These are phyloP conservation scores for Orobanche coerulescens DNA, from an alignment of 257 asterid genomes.

Conservation along the genomic window DNA sequence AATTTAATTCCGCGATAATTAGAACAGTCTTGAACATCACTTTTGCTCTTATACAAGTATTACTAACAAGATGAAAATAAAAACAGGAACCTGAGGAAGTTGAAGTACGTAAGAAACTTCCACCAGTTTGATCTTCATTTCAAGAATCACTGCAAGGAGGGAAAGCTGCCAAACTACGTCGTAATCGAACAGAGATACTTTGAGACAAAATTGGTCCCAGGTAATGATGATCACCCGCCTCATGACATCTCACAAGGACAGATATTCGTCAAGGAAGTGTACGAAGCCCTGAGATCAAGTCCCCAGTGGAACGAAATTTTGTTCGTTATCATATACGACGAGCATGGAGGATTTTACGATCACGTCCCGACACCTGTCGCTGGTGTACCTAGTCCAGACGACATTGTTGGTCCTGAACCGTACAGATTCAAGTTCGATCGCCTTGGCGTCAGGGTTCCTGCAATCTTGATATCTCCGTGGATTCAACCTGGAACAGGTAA, in stretches of 20 bases:
- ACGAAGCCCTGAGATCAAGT: constrained; percentile 56
- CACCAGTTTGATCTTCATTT: constrained; percentile 52
- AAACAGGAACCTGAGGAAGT: constrained; percentile 51
- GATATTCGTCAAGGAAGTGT: constrained; percentile 46
- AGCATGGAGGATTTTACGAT: constrained; percentile 74
- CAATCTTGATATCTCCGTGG: constrained; percentile 64
- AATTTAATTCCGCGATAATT: too few relatives aligned
- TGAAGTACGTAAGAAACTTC: constrained; percentile 56
- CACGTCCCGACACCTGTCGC: constrained; percentile 56
- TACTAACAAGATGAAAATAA: background rate
- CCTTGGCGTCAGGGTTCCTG: constrained; percentile 65
- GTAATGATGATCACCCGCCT: constrained; percentile 75
- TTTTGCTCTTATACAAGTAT: background rate
- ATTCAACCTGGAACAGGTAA: constrained; percentile 63
- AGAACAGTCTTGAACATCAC: background rate
- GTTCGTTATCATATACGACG: constrained; percentile 50
- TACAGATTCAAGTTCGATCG: constrained; percentile 54
- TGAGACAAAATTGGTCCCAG: constrained; percentile 43
- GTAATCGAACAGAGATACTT: constrained; percentile 62
- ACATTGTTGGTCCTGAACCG: constrained; percentile 45
- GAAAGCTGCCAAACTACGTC: constrained; percentile 65
- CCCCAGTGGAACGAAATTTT: constrained; percentile 66
- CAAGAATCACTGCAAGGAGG: constrained; percentile 61
- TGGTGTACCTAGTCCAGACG: constrained; percentile 66
- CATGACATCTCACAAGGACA: constrained; percentile 67